Evolutionary conservation across 805 yeast genomes (phyloP), one percentile per base, ranked within the genome.

Genomic region (Ogataea trehaloabstinens): DNA sequence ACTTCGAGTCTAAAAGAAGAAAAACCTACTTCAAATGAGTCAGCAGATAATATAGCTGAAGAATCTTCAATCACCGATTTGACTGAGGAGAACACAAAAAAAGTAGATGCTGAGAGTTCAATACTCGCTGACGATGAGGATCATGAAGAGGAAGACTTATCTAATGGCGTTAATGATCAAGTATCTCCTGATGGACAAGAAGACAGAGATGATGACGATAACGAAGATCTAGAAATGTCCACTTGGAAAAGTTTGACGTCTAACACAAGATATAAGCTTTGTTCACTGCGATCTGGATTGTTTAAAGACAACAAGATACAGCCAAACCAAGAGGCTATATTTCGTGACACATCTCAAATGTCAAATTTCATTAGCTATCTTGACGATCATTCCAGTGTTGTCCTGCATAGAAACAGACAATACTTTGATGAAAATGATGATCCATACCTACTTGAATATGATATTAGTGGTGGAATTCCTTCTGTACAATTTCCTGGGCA

Each of bases 171-270:
- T 5, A 61, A 68, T 34, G 72, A 43, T 11, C 46, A 50, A 10
- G 40, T 40, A 12, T 41, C 37, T 2, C 37, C 40, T 13, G 60
- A 54, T 6, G 44, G 36, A 19, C 38, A 43, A 3, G 32, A 28
- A 2, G 39, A 35, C 19, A 32, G 51, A 28, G 63, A 58, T 10
- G 65, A 61, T 11, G 73, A 73, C 19, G 84, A 78, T 38, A 82
- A 78, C 35, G 85, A 80, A 40, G 95, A 86, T 54, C 71, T 85
- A 24, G 96, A 89, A 52, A 63, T 80, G 32, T 83, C 83, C 37
- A 78, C 86, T 1, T 90, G 97, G 97, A 82, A 84, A 50, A 76
- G 76, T n/a, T 62, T 82, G 28, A 88, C 93, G 0, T 85, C 95
- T 0, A 82, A 82, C 44, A 74, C 84, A 0, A 67, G 96, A 41